A percentile compares a stretch with the other conserved stretches of the same genome.
These are phyloP conservation scores for Lepraria neglecta DNA, from an alignment of 495 filamentous ascomycete genomes.

Conservation along the genomic window DNA sequence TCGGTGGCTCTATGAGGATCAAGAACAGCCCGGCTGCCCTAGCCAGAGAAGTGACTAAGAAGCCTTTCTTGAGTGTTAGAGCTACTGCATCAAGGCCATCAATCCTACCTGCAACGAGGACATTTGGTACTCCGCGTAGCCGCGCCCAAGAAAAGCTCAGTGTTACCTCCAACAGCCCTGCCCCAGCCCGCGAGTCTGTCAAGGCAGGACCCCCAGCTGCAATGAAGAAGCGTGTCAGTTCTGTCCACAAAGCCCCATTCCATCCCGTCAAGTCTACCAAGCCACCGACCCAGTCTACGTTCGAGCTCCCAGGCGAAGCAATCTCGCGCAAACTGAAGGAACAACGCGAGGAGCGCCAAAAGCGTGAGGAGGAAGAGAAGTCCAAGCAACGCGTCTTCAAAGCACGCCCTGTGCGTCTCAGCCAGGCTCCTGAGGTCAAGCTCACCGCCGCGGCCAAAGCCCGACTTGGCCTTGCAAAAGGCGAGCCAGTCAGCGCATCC, in stretches of 20 bases:
- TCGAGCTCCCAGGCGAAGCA: constrained; percentile 68
- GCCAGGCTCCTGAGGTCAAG: constrained; percentile 35
- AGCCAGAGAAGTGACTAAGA: background rate
- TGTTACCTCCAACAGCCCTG: background rate
- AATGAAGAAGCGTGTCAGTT: constrained; percentile 29
- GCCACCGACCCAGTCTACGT: constrained; percentile 54
- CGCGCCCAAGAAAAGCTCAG: background rate
- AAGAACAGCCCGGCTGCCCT: background rate
- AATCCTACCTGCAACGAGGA: background rate
- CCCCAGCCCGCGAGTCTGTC: background rate
- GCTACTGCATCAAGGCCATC: constrained; percentile 8
- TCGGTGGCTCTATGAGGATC: background rate
- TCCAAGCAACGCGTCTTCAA: constrained; percentile 54
- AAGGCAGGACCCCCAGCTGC: background rate
- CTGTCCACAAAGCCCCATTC: constrained; percentile 37
- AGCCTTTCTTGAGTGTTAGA: background rate
- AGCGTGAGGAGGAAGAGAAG: constrained; percentile 48
- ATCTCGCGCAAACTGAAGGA: constrained; percentile 63
- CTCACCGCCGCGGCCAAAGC: constrained; percentile 53
- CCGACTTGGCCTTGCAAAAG: constrained; percentile 40
- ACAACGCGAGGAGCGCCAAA: constrained; percentile 56
- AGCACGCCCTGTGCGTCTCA: constrained; percentile 51
- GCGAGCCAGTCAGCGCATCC: constrained; percentile 9
- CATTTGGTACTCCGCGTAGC: background rate
- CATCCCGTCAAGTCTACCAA: constrained; percentile 51